Evolutionary conservation across 306 rosid species (phyloP).

Genomic region (Cercis canadensis): DNA sequence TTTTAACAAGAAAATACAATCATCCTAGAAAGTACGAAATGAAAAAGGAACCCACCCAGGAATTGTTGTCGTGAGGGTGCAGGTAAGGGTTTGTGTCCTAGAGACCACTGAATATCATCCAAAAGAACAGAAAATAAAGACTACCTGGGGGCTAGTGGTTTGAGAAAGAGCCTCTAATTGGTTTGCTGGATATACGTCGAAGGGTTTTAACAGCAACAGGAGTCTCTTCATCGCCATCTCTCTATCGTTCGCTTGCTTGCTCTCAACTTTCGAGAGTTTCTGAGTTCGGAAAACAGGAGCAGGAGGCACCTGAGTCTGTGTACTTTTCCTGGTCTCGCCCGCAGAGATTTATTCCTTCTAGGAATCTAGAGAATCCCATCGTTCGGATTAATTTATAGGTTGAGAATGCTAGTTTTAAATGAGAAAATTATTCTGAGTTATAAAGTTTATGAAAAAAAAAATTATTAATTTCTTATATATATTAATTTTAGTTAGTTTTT

Average conservation of each 20-base stretch:
- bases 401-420: no score
- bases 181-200: slow-evolving; percentile 50
- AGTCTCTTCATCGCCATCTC: slow-evolving; percentile 64
- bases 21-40: neutral
- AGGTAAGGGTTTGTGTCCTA: neutral
- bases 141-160: slow-evolving; percentile 62
- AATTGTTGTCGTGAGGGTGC: slow-evolving; percentile 15
- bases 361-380: no score
- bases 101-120: neutral
- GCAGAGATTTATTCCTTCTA: neutral
- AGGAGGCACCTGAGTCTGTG: neutral
- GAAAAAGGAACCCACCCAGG: neutral
- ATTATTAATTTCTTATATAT: no score
- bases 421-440: no score
- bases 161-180: slow-evolving; percentile 46
- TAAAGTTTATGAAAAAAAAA: no score
- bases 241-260: slow-evolving; percentile 4
- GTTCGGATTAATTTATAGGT: no score
- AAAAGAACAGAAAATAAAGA: slow-evolving; percentile 6
- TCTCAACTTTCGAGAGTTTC: neutral
- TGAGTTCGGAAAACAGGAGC: neutral
- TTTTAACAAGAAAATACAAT: neutral
- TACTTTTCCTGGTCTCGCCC: neutral
- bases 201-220: slow-evolving; percentile 68
- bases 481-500: no score